Conservation (phyloP, 1,284 basidiomycete species). For the Golubevia pallescens region DNA sequence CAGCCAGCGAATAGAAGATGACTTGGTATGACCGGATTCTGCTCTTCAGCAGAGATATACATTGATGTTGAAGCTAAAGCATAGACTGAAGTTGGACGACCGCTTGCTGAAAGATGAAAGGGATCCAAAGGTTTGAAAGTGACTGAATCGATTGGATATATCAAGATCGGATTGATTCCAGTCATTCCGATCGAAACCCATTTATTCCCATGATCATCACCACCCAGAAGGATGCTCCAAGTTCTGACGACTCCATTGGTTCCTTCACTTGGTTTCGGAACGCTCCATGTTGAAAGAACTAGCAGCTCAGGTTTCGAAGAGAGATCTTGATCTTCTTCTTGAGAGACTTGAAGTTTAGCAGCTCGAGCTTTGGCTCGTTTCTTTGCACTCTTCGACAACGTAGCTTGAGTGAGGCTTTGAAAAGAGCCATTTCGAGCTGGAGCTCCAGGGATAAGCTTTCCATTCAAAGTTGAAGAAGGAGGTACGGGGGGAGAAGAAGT, state of each 20-base stretch:
- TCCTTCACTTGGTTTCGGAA: background rate
- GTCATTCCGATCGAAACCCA: background rate
- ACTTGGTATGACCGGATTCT: slow-evolving; percentile 8
- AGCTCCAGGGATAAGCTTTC: background rate
- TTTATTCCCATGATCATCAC: background rate
- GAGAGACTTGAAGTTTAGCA: background rate
- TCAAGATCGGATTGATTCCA: background rate
- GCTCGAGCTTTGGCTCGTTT: background rate
- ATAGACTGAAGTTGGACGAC: slow-evolving; percentile 15
- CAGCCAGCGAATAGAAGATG: slow-evolving; percentile 32
- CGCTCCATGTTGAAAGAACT: background rate
- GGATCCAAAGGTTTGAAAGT: background rate
- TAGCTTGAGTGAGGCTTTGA: background rate
- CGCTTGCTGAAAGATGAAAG: background rate
- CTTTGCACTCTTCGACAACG: background rate
- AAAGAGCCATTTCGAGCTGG: background rate
- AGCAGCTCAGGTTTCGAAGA: background rate
- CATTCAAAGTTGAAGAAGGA: too few relatives aligned
- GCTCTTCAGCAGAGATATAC: too few relatives aligned
- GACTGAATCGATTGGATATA: background rate
- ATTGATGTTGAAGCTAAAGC: slow-evolving; percentile 18
- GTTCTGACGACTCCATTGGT: background rate
- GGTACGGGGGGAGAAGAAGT: background rate
- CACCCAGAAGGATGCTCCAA: background rate
- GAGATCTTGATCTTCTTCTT: background rate